phyloP scores from a whole-genome alignment of 495 filamentous ascomycete genomes.

The Tuber calosporum region DNA sequence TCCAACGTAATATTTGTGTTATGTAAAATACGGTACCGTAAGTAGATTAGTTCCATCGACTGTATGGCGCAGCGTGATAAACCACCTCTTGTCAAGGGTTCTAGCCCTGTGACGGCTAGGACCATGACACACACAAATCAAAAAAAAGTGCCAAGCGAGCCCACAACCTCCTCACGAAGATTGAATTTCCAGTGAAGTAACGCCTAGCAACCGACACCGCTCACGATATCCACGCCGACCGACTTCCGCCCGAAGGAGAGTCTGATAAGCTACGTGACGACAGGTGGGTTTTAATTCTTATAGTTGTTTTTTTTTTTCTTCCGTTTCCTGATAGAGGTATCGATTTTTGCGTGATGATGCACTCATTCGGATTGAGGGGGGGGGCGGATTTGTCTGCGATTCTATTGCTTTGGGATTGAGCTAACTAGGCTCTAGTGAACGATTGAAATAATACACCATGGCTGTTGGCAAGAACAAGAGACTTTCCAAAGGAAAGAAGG shows the following conservation, averaged over 20 bases:
- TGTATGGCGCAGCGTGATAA: neutral
- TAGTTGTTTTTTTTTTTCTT: neutral
- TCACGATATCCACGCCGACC: constrained; percentile 25
- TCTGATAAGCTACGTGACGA: constrained; percentile 33
- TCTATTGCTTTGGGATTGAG: constrained; percentile 12
- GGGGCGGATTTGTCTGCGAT: constrained; percentile 10
- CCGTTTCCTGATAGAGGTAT: constrained; percentile 6
- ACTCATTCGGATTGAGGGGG: constrained; percentile 12
- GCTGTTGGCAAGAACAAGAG: constrained; percentile 88
- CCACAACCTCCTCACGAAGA: constrained; percentile 19
- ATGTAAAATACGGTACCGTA: too few relatives aligned
- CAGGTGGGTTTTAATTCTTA: constrained; percentile 26
- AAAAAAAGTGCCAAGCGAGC: constrained; percentile 18
- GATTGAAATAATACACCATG: constrained; percentile 41
- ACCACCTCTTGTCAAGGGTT: neutral
- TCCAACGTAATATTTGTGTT: neutral
- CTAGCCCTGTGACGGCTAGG: constrained; percentile 4
- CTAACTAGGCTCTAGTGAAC: constrained; percentile 26
- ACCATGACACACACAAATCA: constrained; percentile 19
- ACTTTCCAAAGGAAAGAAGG: constrained; percentile 99
- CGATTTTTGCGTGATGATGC: constrained; percentile 8
- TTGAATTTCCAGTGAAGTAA: constrained; percentile 24
- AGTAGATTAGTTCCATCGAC: too few relatives aligned
- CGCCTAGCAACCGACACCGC: constrained; percentile 19
- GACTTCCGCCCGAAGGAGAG: constrained; percentile 22